These are phyloP conservation scores for Striga asiatica DNA, from an alignment of 257 asterid species.

Conservation along the genomic window DNA sequence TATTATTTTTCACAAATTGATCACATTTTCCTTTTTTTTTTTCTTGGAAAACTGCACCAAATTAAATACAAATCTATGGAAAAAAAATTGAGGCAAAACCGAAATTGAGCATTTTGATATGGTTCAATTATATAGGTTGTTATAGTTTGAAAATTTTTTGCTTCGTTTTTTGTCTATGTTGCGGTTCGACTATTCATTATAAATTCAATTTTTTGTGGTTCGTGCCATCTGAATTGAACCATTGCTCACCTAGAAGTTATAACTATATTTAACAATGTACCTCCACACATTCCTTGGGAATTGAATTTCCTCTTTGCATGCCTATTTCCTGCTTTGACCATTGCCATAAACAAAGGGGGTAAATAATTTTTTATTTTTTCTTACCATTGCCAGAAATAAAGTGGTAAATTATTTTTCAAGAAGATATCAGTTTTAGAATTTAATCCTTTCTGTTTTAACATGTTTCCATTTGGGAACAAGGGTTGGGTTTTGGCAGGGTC, in stretches of 20 bases:
- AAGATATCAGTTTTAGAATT: neutral
- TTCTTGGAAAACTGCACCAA: too few relatives aligned
- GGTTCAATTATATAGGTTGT: too few relatives aligned
- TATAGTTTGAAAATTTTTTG: too few relatives aligned
- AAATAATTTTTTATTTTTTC: too few relatives aligned
- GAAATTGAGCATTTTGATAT: too few relatives aligned
- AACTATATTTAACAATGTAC: constrained; percentile 23
- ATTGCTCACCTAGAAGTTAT: neutral
- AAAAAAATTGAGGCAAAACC: too few relatives aligned
- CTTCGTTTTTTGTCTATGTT: too few relatives aligned
- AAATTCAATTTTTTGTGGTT: neutral
- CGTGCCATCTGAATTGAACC: neutral
- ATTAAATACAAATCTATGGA: too few relatives aligned
- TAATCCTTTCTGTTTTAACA: constrained; percentile 5
- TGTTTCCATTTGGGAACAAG: constrained; percentile 31
- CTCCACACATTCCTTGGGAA: constrained; percentile 10
- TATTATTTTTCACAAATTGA: too few relatives aligned
- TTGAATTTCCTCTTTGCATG: constrained; percentile 24
- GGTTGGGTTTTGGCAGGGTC: constrained; percentile 36
- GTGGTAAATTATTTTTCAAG: neutral
- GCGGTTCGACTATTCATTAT: too few relatives aligned
- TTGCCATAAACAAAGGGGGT: neutral
- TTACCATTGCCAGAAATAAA: too few relatives aligned
- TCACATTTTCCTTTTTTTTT: too few relatives aligned
- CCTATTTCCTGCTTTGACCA: constrained; percentile 23